Percentiles rank a stretch among this genome's conserved stretches.
phyloP scores from a whole-genome alignment of 176 grass and related monocot genomes.

The Ensete glaucum region DNA sequence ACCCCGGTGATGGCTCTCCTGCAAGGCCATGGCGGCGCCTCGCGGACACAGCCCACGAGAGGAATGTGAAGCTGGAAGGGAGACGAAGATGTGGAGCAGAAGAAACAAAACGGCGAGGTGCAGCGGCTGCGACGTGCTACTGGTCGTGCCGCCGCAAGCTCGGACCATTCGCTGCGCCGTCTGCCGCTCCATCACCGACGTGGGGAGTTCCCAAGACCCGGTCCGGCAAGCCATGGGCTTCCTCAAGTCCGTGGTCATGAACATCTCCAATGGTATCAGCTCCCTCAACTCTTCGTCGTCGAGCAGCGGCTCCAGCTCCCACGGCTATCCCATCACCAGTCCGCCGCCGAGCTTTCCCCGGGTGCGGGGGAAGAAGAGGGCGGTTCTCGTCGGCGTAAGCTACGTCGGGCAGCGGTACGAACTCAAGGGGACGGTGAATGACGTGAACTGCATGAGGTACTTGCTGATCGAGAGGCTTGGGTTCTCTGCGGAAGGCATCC shows the following conservation, averaged over 20 bases:
- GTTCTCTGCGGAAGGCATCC: constrained; percentile 42
- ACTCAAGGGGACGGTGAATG: constrained; percentile 70
- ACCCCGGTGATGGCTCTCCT: neutral
- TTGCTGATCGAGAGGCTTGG: constrained; percentile 43
- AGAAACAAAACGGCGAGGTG: constrained; percentile 25
- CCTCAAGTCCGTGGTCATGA: constrained; percentile 41
- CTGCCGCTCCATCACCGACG: constrained; percentile 34
- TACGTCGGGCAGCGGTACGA: constrained; percentile 50
- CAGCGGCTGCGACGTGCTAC: constrained; percentile 34
- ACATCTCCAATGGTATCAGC: constrained; percentile 4
- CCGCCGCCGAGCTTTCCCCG: constrained; percentile 28
- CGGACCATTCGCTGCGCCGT: constrained; percentile 49
- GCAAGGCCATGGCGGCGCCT: no score
- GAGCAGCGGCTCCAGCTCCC: neutral
- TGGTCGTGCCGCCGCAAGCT: constrained; percentile 22
- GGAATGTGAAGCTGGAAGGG: no score
- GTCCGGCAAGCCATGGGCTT: constrained; percentile 43
- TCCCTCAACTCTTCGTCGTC: neutral
- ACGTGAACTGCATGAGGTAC: constrained; percentile 56
- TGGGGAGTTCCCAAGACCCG: constrained; percentile 30
- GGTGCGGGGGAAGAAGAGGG: constrained; percentile 47
- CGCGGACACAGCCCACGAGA: no score
- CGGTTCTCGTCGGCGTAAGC: constrained; percentile 74
- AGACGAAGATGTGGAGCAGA: constrained; percentile 32
- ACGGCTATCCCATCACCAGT: neutral